A percentile compares a stretch with the other conserved stretches of the same genome.
These are phyloP conservation scores for Pulveroboletus sp. DNA, from an alignment of 768 basidiomycete genomes.

Conservation along the genomic window DNA sequence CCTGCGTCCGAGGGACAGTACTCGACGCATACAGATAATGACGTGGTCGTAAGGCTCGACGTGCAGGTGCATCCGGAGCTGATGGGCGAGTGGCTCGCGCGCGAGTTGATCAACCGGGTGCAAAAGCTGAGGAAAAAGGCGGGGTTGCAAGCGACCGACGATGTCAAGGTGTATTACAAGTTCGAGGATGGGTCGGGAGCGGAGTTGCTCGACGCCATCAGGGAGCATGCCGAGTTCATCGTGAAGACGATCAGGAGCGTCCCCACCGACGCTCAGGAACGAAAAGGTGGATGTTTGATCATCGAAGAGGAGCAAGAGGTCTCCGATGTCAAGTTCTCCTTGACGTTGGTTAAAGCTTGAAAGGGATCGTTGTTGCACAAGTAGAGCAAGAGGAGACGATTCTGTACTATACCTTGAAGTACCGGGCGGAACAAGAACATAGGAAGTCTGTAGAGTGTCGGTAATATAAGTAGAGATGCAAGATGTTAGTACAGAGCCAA, in stretches of 20 bases:
- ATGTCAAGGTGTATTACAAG: constrained; percentile 82
- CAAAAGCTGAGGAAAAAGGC: constrained; percentile 96
- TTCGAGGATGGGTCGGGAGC: constrained; percentile 69
- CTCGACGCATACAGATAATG: constrained; percentile 87
- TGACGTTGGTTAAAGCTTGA: constrained; percentile 55
- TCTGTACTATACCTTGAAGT: constrained; percentile 23
- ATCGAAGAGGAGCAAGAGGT: constrained; percentile 89
- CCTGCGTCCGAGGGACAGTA: constrained; percentile 57
- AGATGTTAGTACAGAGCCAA: constrained; percentile 11
- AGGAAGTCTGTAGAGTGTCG: constrained; percentile 2
- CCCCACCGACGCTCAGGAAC: constrained; percentile 58
- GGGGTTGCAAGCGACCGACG: constrained; percentile 91
- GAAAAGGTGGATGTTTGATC: constrained; percentile 50
- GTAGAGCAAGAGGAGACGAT: not conserved
- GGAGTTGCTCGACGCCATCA: constrained; percentile 63
- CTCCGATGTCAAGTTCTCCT: constrained; percentile 70
- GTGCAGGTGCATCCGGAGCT: constrained; percentile 85
- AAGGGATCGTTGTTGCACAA: not conserved
- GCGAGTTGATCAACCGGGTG: constrained; percentile 89
- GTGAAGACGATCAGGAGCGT: constrained; percentile 70
- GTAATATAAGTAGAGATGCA: constrained; percentile 14
- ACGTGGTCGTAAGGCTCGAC: constrained; percentile 93
- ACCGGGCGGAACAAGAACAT: not conserved
- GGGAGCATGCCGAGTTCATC: constrained; percentile 66
- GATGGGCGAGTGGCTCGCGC: constrained; percentile 81